These are phyloP conservation scores for Chrysanthemum lavandulifolium DNA, from an alignment of 129 eudicot species.

Conservation along the genomic window DNA sequence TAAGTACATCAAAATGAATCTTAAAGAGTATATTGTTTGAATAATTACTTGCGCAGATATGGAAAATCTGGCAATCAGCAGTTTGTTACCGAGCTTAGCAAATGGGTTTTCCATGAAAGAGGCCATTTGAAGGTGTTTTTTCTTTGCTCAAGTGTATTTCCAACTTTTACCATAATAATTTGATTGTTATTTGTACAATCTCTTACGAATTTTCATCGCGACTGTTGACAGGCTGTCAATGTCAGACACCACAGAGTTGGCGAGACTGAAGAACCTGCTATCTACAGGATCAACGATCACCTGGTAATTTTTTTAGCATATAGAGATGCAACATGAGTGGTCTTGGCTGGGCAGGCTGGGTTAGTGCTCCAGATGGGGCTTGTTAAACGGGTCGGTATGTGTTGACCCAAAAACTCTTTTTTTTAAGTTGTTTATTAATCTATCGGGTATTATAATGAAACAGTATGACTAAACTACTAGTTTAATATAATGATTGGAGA, in stretches of 20 bases:
- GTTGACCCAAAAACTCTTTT: too few relatives aligned
- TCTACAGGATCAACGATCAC: conserved; percentile 89
- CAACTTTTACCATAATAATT: neutral
- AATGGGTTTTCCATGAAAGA: conserved; percentile 97
- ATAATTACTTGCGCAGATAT: conserved; percentile 37
- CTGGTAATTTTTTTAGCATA: conserved; percentile 45
- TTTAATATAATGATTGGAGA: too few relatives aligned
- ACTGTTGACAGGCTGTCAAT: conserved; percentile 67
- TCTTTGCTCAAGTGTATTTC: neutral
- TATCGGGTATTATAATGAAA: too few relatives aligned
- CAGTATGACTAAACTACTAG: too few relatives aligned
- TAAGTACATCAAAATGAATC: too few relatives aligned
- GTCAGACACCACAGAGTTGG: conserved; percentile 89
- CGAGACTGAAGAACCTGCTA: conserved; percentile 77
- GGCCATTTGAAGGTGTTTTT: conserved; percentile 69
- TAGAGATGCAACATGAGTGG: neutral
- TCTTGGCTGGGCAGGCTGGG: too few relatives aligned
- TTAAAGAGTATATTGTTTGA: too few relatives aligned
- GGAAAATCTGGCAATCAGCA: conserved; percentile 82
- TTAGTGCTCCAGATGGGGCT: too few relatives aligned
- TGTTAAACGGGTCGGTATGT: too few relatives aligned
- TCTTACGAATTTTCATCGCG: conserved; percentile 16
- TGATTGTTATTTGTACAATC: conserved; percentile 8
- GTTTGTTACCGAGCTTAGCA: conserved; percentile 84
- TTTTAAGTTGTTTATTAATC: too few relatives aligned